Conservation (phyloP, 208 protist species). For the Trichomonas vaginalis region DNA sequence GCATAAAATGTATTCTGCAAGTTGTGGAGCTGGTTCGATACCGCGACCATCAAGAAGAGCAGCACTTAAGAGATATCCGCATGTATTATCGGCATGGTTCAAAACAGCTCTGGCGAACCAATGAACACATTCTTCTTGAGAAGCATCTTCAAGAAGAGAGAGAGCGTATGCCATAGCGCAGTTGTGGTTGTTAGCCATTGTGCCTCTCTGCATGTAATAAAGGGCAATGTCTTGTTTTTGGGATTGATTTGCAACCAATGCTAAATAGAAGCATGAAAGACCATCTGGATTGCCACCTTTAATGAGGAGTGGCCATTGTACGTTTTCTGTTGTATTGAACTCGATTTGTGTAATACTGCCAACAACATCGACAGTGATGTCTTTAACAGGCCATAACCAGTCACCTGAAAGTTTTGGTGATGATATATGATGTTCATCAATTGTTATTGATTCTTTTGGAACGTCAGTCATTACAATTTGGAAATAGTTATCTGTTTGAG, state of each 20-base stretch:
- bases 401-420: background rate
- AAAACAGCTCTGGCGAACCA: background rate
- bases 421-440: background rate
- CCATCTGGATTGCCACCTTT: background rate
- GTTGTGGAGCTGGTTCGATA: background rate
- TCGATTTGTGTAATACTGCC: background rate
- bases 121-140: background rate
- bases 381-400: background rate
- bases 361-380: background rate
- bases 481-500: background rate
- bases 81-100: background rate
- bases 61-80: background rate
- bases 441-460: background rate
- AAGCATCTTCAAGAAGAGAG: background rate
- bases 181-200: background rate
- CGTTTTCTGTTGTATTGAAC: background rate
- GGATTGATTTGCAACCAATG: background rate
- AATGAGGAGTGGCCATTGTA: background rate
- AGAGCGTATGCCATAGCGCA: background rate
- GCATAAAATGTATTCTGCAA: background rate
- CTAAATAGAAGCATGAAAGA: background rate
- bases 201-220: background rate
- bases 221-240: background rate
- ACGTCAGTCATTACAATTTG: background rate
- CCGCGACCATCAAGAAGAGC: background rate